phyloP scores from a whole-genome alignment of 2,329 filamentous ascomycete species.

The Hypoxylon sp. region DNA sequence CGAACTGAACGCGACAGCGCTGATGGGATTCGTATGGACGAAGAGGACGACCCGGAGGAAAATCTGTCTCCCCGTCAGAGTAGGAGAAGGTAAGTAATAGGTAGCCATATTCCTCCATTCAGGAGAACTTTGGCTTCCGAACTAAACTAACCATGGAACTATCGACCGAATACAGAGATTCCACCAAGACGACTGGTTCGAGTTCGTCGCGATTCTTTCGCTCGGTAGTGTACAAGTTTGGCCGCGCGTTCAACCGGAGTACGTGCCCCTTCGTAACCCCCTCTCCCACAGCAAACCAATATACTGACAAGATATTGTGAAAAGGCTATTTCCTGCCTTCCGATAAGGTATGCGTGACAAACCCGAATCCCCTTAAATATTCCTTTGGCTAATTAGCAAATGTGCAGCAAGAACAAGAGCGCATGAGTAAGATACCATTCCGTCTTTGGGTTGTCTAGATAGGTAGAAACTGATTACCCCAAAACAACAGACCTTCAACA shows the following conservation, averaged over 20 bases:
- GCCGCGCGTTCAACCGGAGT: slow-evolving; percentile 46
- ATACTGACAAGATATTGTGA: slow-evolving; percentile 28
- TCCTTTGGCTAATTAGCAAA: slow-evolving; percentile 21
- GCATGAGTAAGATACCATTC: slow-evolving; percentile 48
- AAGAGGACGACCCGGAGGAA: slow-evolving; percentile 30
- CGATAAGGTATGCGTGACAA: slow-evolving; percentile 42
- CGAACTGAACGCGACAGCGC: slow-evolving; percentile 22
- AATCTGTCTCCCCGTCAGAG: slow-evolving; percentile 24
- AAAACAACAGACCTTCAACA: slow-evolving; percentile 48
- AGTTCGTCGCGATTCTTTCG: slow-evolving; percentile 48
- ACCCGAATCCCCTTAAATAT: background rate
- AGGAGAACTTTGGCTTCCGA: background rate
- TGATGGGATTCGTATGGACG: slow-evolving; percentile 27
- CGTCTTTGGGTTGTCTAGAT: background rate
- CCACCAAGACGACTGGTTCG: slow-evolving; percentile 34
- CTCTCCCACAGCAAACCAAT: slow-evolving; percentile 4
- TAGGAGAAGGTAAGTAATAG: slow-evolving; percentile 30
- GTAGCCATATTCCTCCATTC: slow-evolving; percentile 3
- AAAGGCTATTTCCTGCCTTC: slow-evolving; percentile 39
- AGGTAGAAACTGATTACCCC: slow-evolving; percentile 8
- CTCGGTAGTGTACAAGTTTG: slow-evolving; percentile 48
- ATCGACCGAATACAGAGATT: slow-evolving; percentile 21
- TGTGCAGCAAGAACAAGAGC: slow-evolving; percentile 51
- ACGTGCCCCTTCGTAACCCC: slow-evolving; percentile 18
- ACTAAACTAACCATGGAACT: slow-evolving; percentile 33